A percentile compares a stretch with the other conserved stretches of the same genome.
Conservation (phyloP, 768 basidiomycete genomes). For the Calvatia gigantea region DNA sequence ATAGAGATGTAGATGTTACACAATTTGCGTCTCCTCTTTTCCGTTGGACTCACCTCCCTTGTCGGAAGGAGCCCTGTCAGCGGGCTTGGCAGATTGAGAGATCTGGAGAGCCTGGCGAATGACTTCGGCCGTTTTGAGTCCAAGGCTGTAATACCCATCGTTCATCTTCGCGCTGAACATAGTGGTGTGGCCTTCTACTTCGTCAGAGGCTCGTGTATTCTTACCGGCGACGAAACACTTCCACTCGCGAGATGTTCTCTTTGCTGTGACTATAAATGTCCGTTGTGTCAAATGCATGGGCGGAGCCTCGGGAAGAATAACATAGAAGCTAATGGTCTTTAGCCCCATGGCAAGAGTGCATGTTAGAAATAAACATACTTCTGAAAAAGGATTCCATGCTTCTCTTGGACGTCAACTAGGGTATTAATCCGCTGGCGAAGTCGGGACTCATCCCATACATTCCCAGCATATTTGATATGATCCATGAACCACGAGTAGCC, state of each 20-base stretch:
- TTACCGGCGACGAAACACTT: slow-evolving; percentile 58
- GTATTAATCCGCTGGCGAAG: slow-evolving; percentile 60
- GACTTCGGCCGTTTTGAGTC: slow-evolving; percentile 58
- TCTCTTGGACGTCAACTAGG: slow-evolving; percentile 56
- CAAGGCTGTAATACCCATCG: slow-evolving; percentile 88
- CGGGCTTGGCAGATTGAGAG: background rate
- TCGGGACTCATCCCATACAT: slow-evolving; percentile 73
- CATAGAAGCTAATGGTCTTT: slow-evolving; percentile 63
- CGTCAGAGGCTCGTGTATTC: slow-evolving; percentile 70
- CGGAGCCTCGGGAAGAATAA: slow-evolving; percentile 66
- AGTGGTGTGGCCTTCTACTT: slow-evolving; percentile 80
- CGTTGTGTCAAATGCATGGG: slow-evolving; percentile 52
- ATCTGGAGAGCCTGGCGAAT: slow-evolving; percentile 54
- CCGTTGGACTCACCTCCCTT: background rate
- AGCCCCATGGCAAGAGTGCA: background rate
- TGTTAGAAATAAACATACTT: slow-evolving; percentile 45
- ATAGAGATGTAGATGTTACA: background rate
- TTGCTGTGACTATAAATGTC: slow-evolving; percentile 80
- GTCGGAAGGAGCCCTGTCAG: background rate
- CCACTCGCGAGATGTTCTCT: slow-evolving; percentile 40
- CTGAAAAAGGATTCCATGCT: slow-evolving; percentile 66
- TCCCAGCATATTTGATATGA: slow-evolving; percentile 87
- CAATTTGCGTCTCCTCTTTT: background rate
- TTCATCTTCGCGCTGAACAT: slow-evolving; percentile 85
- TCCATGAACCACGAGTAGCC: slow-evolving; percentile 78